Percentiles rank a stretch among this genome's conserved stretches.
phyloP scores from a whole-genome alignment of 2,329 filamentous ascomycete genomes.

The Fusarium virguliforme region DNA sequence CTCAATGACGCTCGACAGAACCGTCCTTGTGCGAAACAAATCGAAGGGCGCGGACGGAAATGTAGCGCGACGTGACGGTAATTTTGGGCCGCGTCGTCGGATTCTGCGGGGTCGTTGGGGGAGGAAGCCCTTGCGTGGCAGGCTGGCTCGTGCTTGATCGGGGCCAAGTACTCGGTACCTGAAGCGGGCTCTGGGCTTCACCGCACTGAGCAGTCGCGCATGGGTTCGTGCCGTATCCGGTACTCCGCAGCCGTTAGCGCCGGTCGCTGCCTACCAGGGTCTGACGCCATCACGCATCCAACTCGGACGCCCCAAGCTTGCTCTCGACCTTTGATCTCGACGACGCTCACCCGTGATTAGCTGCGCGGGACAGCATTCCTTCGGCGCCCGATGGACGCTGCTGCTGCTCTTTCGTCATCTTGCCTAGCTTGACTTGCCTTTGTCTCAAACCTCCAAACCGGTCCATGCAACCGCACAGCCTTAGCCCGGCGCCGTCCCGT shows the following conservation, averaged over 20 bases:
- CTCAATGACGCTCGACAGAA: constrained; percentile 22
- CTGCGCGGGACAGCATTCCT: constrained; percentile 37
- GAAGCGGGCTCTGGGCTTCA: not conserved
- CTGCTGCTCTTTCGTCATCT: constrained; percentile 43
- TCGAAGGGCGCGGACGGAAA: constrained; percentile 10
- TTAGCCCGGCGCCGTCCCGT: constrained; percentile 28
- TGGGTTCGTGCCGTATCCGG: constrained; percentile 29
- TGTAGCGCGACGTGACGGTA: constrained; percentile 43
- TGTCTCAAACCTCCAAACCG: constrained; percentile 25
- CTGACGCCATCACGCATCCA: constrained; percentile 52
- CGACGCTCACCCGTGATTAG: constrained; percentile 46
- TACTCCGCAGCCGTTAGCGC: constrained; percentile 39
- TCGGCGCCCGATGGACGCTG: constrained; percentile 37
- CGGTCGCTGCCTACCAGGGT: constrained; percentile 36
- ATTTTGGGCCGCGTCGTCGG: constrained; percentile 38
- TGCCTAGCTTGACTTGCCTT: constrained; percentile 14
- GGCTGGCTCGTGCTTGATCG: constrained; percentile 43
- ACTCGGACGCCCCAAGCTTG: constrained; percentile 30
- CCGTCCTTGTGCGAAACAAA: constrained; percentile 18
- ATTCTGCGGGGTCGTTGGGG: constrained; percentile 40
- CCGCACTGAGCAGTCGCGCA: not conserved
- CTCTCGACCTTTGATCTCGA: constrained; percentile 43
- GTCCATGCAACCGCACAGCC: constrained; percentile 18
- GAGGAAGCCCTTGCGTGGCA: constrained; percentile 18
- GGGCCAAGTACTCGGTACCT: constrained; percentile 35